Conservation (phyloP, 352 stramenopile genomes). For the Elongisporangium prolatum region DNA sequence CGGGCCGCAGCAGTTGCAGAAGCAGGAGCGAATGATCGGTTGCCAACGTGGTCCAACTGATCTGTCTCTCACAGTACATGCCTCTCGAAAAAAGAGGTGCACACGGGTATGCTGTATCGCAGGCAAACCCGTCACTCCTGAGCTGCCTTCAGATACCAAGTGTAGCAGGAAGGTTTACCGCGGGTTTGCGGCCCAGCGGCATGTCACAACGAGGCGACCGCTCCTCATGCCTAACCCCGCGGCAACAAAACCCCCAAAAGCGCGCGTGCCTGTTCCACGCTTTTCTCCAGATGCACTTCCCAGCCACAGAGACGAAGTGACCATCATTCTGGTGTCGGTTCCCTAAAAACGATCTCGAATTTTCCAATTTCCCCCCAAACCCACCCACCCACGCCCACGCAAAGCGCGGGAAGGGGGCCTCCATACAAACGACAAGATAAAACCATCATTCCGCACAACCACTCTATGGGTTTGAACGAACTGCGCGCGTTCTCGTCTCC, state of each 20-base stretch:
- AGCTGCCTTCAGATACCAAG: not conserved
- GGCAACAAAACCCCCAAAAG: not conserved
- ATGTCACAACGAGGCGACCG: not conserved
- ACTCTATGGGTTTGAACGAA: conserved; percentile 47
- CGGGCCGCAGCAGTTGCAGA: not conserved
- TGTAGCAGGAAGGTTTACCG: not conserved
- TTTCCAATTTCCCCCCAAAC: not conserved
- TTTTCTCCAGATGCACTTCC: conserved; percentile 2
- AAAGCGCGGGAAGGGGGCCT: not conserved
- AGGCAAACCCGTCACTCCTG: not conserved
- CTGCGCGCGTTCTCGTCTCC: conserved; percentile 13
- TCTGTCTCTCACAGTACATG: not conserved
- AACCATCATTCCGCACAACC: conserved; percentile 37
- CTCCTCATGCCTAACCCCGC: not conserved
- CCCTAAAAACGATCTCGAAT: not conserved
- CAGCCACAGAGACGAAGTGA: not conserved
- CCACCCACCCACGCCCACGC: not conserved
- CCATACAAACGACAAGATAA: conserved; percentile 37
- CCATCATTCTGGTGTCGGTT: not conserved
- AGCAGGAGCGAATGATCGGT: not conserved
- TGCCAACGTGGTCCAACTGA: not conserved
- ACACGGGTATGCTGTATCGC: not conserved
- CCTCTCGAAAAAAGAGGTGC: not conserved
- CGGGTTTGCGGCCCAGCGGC: not conserved
- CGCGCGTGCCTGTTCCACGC: not conserved